Conservation (phyloP, 345 rosid species). For the Mercurialis annua region DNA sequence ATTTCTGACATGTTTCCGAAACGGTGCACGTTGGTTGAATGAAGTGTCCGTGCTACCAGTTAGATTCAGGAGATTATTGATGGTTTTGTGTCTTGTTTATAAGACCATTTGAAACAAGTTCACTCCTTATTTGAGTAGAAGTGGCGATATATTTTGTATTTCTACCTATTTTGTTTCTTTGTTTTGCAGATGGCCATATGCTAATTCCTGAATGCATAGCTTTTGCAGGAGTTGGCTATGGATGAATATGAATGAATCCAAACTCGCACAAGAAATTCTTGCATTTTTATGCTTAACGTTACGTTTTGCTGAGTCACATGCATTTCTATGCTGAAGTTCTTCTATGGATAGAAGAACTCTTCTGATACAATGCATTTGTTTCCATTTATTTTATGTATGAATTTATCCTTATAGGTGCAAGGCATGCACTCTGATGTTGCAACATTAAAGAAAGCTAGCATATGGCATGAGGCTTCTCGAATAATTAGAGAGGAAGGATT, state of each 20-base stretch:
- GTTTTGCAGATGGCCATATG: background rate
- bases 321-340: background rate
- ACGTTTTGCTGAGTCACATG: background rate
- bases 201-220: background rate
- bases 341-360: background rate
- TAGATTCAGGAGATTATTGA: background rate
- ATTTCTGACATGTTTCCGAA: too few species aligned
- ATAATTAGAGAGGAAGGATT: conserved; percentile 80
- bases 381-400: background rate
- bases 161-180: background rate
- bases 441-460: conserved; percentile 61
- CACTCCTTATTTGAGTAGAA: background rate
- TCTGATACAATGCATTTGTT: background rate
- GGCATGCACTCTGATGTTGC: conserved; percentile 83
- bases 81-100: background rate
- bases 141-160: background rate
- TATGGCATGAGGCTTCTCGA: conserved; percentile 83
- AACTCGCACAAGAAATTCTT: background rate
- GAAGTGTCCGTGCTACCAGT: background rate
- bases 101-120: background rate
- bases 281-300: background rate
- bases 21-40: too few species aligned
- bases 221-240: conserved; percentile 3
- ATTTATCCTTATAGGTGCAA: conserved; percentile 52
- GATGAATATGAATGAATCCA: background rate